A percentile compares a stretch with the other conserved stretches of the same genome.
These are phyloP conservation scores for Babesia bovis DNA, from an alignment of 169 alveolate genomes.

Conservation along the genomic window DNA sequence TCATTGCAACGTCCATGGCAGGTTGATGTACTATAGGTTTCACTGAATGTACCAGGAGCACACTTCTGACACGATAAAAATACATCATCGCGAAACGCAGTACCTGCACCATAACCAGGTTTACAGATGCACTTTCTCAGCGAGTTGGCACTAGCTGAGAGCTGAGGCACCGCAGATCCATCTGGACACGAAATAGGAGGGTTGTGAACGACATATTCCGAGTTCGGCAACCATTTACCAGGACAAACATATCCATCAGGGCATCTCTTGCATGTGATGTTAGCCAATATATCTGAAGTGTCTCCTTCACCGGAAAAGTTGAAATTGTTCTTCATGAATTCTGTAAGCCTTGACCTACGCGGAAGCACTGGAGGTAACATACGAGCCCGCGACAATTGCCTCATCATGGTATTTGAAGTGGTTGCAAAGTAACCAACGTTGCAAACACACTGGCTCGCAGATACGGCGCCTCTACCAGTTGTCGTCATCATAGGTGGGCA, in stretches of 20 bases:
- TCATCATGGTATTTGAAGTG: not conserved
- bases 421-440: constrained; percentile 61
- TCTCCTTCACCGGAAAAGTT: not conserved
- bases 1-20: constrained; percentile 75
- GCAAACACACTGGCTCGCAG: constrained; percentile 69
- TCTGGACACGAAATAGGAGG: constrained; percentile 58
- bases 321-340: constrained; percentile 10
- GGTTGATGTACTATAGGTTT: constrained; percentile 60
- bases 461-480: constrained; percentile 60
- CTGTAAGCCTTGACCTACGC: not conserved
- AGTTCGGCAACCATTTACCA: constrained; percentile 35
- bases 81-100: constrained; percentile 11
- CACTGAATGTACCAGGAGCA: constrained; percentile 73
- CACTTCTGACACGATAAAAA: constrained; percentile 51
- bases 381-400: not conserved
- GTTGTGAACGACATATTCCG: constrained; percentile 11
- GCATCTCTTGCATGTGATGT: constrained; percentile 26
- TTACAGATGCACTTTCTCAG: constrained; percentile 52
- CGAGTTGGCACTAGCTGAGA: constrained; percentile 15
- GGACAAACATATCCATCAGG: constrained; percentile 54
- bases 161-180: constrained; percentile 52
- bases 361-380: not conserved
- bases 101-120: constrained; percentile 59
- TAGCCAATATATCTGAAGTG: not conserved
- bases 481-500: constrained; percentile 78